Evolutionary conservation across 176 grass and related monocot genomes (phyloP).

Genomic region (Hordeum marinum): DNA sequence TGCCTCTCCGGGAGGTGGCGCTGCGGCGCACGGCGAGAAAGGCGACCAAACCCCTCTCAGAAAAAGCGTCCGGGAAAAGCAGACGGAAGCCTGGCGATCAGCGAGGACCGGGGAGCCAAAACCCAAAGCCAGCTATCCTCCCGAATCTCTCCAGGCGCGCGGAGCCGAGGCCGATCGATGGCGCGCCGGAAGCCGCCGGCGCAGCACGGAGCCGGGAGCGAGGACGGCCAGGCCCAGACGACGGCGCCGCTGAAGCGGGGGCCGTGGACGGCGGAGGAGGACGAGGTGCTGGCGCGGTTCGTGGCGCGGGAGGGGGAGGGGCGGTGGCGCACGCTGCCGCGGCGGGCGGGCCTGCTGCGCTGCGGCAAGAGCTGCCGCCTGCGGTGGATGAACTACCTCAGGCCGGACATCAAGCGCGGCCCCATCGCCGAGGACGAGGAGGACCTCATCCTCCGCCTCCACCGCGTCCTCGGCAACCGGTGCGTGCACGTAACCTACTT

Average conservation of each 20-base stretch:
- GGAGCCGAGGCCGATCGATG: neutral
- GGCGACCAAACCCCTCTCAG: neutral
- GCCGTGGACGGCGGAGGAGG: conserved; percentile 83
- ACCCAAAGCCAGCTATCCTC: neutral
- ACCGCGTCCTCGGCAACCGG: conserved; percentile 91
- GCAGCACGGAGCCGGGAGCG: neutral
- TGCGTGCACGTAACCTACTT: conserved; percentile 1
- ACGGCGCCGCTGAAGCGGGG: conserved; percentile 52
- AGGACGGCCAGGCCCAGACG: neutral
- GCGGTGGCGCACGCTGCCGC: conserved; percentile 74
- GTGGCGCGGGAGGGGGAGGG: conserved; percentile 68
- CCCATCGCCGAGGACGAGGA: conserved; percentile 78
- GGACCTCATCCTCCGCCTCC: conserved; percentile 92
- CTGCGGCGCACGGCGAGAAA: conserved; percentile 11
- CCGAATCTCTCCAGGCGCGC: neutral
- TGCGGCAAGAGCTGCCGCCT: conserved; percentile 97
- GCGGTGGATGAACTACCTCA: conserved; percentile 92
- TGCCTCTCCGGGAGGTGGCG: conserved; percentile 22
- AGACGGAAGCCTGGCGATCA: neutral
- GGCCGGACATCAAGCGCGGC: conserved; percentile 66
- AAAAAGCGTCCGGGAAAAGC: neutral
- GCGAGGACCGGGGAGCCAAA: neutral
- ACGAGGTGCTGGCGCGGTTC: conserved; percentile 57
- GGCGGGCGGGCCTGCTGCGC: conserved; percentile 65
- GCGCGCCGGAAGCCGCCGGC: neutral